phyloP scores from a whole-genome alignment of 1,284 basidiomycete genomes.

The Sporisorium iseilematis-ciliati region DNA sequence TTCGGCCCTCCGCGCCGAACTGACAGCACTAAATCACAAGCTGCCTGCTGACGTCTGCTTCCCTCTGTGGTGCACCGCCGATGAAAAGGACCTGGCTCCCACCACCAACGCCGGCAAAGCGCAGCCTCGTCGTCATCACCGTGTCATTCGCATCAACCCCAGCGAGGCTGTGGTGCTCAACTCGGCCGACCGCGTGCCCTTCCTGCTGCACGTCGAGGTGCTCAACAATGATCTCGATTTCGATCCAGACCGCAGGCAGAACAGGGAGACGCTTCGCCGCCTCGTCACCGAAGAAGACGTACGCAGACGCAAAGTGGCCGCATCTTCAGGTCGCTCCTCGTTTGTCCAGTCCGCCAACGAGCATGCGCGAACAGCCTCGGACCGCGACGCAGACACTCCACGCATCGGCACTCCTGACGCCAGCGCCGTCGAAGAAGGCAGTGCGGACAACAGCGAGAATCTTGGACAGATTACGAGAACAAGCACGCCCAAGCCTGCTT shows the following conservation, averaged over 20 bases:
- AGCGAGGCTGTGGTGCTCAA: slow-evolving; percentile 98
- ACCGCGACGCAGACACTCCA: slow-evolving; percentile 12
- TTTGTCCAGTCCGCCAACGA: slow-evolving; percentile 32
- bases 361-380: slow-evolving; percentile 9
- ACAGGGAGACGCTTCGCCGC: slow-evolving; percentile 83
- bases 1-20: slow-evolving; percentile 91
- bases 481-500: slow-evolving; percentile 25
- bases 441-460: not conserved
- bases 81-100: slow-evolving; percentile 41
- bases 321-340: slow-evolving; percentile 22
- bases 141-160: slow-evolving; percentile 95
- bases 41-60: slow-evolving; percentile 91
- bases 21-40: slow-evolving; percentile 95
- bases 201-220: slow-evolving; percentile 91
- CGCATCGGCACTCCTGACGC: slow-evolving; percentile 15
- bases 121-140: slow-evolving; percentile 78
- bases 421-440: not conserved
- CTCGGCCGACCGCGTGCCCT: slow-evolving; percentile 95
- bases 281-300: slow-evolving; percentile 80
- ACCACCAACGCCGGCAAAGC: slow-evolving; percentile 2
- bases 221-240: slow-evolving; percentile 92
- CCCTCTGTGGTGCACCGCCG: slow-evolving; percentile 86
- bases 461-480: slow-evolving; percentile 8
- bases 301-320: slow-evolving; percentile 66
- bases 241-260: slow-evolving; percentile 83